phyloP scores from a whole-genome alignment of 1,284 basidiomycete species.

The Abortiporus biennis region DNA sequence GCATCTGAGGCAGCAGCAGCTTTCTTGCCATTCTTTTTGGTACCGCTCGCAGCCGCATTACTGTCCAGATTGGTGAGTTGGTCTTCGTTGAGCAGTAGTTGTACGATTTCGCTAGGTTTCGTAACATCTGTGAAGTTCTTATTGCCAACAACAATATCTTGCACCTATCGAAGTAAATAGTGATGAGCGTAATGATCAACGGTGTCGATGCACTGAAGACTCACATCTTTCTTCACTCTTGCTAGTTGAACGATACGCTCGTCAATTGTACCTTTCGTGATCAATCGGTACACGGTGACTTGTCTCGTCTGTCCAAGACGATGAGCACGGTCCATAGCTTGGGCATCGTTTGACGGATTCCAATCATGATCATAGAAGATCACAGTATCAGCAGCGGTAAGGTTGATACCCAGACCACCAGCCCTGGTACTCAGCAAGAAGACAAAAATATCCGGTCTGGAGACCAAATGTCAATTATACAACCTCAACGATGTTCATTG shows the following conservation, averaged over 20 bases:
- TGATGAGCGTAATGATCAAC: constrained; percentile 1
- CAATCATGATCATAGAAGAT: constrained; percentile 99
- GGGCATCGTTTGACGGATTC: constrained; percentile 99
- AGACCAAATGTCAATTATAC: constrained; percentile 6
- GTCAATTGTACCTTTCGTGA: constrained; percentile 96
- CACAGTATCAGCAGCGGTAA: constrained; percentile 97
- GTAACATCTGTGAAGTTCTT: constrained; percentile 90
- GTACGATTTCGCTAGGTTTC: constrained; percentile 96
- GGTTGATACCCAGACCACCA: constrained; percentile 96
- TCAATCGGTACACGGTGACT: constrained; percentile 97
- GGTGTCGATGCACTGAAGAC: constrained; percentile 21
- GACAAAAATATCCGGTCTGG: constrained; percentile 89
- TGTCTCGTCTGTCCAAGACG: constrained; percentile 98
- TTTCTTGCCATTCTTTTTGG: constrained; percentile 32
- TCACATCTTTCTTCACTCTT: constrained; percentile 91
- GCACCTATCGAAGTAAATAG: constrained; percentile 53
- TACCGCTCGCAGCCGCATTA: constrained; percentile 29
- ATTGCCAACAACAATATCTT: constrained; percentile 99
- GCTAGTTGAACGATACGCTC: constrained; percentile 96
- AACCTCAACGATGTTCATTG: not conserved
- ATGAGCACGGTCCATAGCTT: constrained; percentile 99
- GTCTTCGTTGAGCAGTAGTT: constrained; percentile 92
- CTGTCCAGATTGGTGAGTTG: constrained; percentile 65
- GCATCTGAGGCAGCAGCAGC: constrained; percentile 24
- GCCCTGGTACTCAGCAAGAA: constrained; percentile 96